Evolutionary conservation across 768 basidiomycete species (phyloP).

Genomic region (Boletus barrowsii): DNA sequence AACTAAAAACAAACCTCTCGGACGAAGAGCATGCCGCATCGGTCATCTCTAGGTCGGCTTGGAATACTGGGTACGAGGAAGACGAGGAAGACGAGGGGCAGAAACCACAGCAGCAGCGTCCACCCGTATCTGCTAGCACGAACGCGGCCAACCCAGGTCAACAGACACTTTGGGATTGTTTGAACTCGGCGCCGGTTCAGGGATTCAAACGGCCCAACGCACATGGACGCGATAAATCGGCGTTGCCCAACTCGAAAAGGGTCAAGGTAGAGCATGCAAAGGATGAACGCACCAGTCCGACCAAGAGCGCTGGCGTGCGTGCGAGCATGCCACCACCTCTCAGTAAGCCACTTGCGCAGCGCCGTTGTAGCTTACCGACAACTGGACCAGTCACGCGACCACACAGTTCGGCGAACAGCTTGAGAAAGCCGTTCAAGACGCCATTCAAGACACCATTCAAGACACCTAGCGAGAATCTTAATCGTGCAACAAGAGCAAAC

Average conservation of each 20-base stretch:
- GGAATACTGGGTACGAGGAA: slow-evolving; percentile 28
- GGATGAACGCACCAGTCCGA: not conserved
- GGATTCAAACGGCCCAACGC: slow-evolving; percentile 27
- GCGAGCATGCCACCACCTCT: slow-evolving; percentile 21
- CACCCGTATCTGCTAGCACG: not conserved
- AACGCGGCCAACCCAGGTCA: slow-evolving; percentile 8
- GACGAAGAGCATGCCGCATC: slow-evolving; percentile 33
- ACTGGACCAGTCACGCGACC: slow-evolving; percentile 44
- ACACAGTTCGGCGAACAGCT: slow-evolving; percentile 36
- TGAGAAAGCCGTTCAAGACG: slow-evolving; percentile 55
- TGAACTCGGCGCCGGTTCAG: slow-evolving; percentile 11
- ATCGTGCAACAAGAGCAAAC: not conserved
- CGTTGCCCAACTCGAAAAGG: slow-evolving; percentile 19
- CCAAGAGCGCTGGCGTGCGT: not conserved
- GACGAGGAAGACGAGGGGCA: slow-evolving; percentile 18
- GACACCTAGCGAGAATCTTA: slow-evolving; percentile 45
- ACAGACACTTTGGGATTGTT: slow-evolving; percentile 22
- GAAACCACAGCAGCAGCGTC: not conserved
- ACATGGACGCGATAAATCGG: slow-evolving; percentile 6
- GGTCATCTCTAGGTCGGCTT: slow-evolving; percentile 15
- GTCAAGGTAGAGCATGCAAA: slow-evolving; percentile 13
- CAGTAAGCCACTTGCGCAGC: slow-evolving; percentile 11
- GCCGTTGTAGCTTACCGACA: not conserved
- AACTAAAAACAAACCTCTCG: slow-evolving; percentile 49
- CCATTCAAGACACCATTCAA: slow-evolving; percentile 39